Conservation (phyloP, 1,139 yeast genomes). For the Geotrichum candidum region DNA sequence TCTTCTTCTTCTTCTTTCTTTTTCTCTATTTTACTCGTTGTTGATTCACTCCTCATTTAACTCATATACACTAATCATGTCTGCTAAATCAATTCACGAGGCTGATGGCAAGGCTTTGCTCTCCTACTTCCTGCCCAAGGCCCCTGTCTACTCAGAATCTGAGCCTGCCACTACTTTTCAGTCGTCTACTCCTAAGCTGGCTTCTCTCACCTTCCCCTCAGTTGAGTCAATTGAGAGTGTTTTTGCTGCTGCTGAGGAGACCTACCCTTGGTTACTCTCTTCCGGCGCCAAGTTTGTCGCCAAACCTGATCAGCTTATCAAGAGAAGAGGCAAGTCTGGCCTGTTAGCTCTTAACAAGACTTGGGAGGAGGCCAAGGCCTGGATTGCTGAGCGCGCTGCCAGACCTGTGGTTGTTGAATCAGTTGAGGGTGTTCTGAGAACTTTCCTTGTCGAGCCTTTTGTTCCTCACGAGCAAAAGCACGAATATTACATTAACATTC, state of each 20-base stretch:
- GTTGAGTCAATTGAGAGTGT: constrained; percentile 33
- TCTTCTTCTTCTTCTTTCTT: background rate
- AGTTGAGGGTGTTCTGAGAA: constrained; percentile 38
- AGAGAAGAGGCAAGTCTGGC: constrained; percentile 45
- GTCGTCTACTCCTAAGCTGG: constrained; percentile 38
- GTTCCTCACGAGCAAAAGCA: constrained; percentile 43
- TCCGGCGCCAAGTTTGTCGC: constrained; percentile 41
- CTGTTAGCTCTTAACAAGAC: constrained; percentile 42
- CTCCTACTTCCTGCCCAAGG: constrained; percentile 40
- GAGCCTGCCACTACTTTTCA: constrained; percentile 37
- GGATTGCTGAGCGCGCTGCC: constrained; percentile 42
- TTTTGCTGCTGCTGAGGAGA: constrained; percentile 35
- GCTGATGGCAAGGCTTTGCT: constrained; percentile 45
- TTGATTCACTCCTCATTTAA: background rate
- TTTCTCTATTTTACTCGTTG: background rate
- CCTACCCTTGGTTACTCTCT: constrained; percentile 40
- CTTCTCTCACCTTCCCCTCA: constrained; percentile 35
- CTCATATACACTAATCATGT: constrained; percentile 28
- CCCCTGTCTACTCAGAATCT: constrained; percentile 35
- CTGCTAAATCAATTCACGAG: constrained; percentile 44
- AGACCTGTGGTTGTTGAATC: constrained; percentile 39
- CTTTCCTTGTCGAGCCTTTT: constrained; percentile 44
- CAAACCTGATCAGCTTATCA: constrained; percentile 44
- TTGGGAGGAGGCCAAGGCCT: constrained; percentile 41
- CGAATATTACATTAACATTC: constrained; percentile 45